Percentiles rank a stretch among this genome's conserved stretches.
Conservation (phyloP, 2,329 filamentous ascomycete species). For the Apiospora sp. region DNA sequence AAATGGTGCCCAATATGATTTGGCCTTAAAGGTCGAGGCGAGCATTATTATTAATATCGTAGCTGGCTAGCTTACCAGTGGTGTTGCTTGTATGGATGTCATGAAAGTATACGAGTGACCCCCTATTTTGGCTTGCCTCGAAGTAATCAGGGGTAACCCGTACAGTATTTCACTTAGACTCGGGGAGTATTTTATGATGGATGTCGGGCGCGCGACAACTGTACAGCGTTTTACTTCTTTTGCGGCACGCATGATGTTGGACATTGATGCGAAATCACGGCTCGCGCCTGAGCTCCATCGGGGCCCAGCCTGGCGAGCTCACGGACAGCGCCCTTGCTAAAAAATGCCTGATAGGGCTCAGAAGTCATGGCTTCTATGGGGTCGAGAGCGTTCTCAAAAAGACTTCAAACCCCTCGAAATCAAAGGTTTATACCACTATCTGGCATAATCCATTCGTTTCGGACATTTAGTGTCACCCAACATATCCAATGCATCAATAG, state of each 20-base stretch:
- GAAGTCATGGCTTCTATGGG: not conserved
- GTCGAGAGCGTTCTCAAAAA: not conserved
- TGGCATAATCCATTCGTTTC: not conserved
- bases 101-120: conserved; percentile 10
- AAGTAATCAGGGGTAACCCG: not conserved
- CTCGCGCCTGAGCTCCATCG: not conserved
- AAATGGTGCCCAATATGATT: not conserved
- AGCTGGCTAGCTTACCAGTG: not conserved
- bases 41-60: not conserved
- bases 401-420: not conserved
- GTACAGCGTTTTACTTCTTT: not conserved
- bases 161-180: not conserved
- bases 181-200: too few species aligned
- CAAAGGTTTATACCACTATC: not conserved
- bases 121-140: not conserved
- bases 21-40: not conserved
- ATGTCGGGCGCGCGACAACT: not conserved
- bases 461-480: not conserved
- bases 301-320: not conserved
- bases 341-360: not conserved
- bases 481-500: not conserved
- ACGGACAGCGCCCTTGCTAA: not conserved
- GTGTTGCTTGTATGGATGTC: not conserved
- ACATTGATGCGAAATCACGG: not conserved
- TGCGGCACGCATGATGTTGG: not conserved